These are phyloP conservation scores for Hibiscus tridactylites DNA, from an alignment of 345 rosid species.

Conservation along the genomic window DNA sequence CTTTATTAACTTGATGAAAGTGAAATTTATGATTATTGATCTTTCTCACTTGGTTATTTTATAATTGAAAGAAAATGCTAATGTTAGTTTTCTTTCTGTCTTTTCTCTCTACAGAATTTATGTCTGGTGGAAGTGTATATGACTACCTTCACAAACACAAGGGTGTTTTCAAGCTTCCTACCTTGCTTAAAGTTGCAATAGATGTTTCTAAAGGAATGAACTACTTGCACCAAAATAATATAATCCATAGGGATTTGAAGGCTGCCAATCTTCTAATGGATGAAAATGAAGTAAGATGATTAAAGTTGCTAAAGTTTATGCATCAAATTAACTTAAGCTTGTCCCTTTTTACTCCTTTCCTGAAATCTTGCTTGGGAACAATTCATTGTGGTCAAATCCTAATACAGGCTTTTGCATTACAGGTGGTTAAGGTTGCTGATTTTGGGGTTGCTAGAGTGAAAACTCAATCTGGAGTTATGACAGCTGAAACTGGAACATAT, in stretches of 20 bases:
- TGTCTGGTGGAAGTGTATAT: constrained; percentile 97
- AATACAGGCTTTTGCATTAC: constrained; percentile 12
- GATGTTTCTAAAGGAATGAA: constrained; percentile 98
- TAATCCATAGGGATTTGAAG: constrained; percentile 93
- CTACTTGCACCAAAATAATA: constrained; percentile 91
- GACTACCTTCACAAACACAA: constrained; percentile 92
- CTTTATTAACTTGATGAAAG: neutral
- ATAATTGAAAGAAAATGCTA: neutral
- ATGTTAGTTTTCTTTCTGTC: neutral
- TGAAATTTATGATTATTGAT: too few species aligned
- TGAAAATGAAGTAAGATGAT: constrained; percentile 77
- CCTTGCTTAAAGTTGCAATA: constrained; percentile 76
- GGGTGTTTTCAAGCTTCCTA: constrained; percentile 87
- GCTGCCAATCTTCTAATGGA: constrained; percentile 96
- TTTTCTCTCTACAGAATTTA: constrained; percentile 44
- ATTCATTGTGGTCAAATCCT: neutral
- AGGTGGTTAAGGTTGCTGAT: constrained; percentile 98
- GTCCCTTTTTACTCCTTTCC: neutral
- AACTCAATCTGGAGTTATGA: constrained; percentile 92
- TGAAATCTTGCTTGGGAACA: neutral
- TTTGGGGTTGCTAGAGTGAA: constrained; percentile 96
- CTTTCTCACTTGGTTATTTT: too few species aligned
- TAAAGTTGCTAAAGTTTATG: neutral
- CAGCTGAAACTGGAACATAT: constrained; percentile 98
- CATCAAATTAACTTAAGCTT: neutral